Percentiles rank a stretch among this genome's conserved stretches.
phyloP scores from a whole-genome alignment of 2,329 filamentous ascomycete species.

The Sphaceloma murrayae region DNA sequence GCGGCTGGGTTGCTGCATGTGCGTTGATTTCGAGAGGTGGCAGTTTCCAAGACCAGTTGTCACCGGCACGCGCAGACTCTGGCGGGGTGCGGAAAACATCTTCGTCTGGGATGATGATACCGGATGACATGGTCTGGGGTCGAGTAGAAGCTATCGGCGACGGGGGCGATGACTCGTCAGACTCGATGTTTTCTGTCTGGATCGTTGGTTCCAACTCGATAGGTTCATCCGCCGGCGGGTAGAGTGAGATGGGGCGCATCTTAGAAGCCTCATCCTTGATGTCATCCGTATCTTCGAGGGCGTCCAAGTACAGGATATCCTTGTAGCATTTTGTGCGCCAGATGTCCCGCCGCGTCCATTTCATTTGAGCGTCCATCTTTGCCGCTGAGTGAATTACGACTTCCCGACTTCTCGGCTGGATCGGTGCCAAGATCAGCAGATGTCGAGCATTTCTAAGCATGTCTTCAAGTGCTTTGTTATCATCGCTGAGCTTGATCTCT shows the following conservation, averaged over 20 bases:
- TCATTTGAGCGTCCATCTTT: slow-evolving; percentile 75
- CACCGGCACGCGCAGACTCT: slow-evolving; percentile 26
- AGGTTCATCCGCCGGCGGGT: slow-evolving; percentile 18
- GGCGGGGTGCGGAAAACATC: slow-evolving; percentile 39
- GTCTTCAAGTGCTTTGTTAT: slow-evolving; percentile 69
- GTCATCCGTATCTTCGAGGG: slow-evolving; percentile 60
- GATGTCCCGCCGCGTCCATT: slow-evolving; percentile 89
- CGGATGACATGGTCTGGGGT: slow-evolving; percentile 9
- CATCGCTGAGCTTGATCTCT: slow-evolving; percentile 63
- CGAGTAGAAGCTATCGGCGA: slow-evolving; percentile 4
- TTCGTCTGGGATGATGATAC: slow-evolving; percentile 20
- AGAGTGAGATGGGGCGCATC: slow-evolving; percentile 8
- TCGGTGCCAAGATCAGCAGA: slow-evolving; percentile 76
- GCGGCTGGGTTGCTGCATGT: slow-evolving; percentile 25
- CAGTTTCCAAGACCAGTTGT: slow-evolving; percentile 25
- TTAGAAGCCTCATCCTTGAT: slow-evolving; percentile 16
- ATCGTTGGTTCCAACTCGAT: slow-evolving; percentile 5
- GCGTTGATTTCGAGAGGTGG: slow-evolving; percentile 29
- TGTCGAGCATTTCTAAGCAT: slow-evolving; percentile 85
- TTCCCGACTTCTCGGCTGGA: slow-evolving; percentile 83
- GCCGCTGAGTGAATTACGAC: slow-evolving; percentile 76
- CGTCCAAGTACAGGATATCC: slow-evolving; percentile 74
- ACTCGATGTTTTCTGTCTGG: not conserved
- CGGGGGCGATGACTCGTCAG: not conserved
- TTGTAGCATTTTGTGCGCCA: slow-evolving; percentile 86